Base-by-base conservation (phyloP, 106 monocot species). In the Dioscorea alata region DNA sequence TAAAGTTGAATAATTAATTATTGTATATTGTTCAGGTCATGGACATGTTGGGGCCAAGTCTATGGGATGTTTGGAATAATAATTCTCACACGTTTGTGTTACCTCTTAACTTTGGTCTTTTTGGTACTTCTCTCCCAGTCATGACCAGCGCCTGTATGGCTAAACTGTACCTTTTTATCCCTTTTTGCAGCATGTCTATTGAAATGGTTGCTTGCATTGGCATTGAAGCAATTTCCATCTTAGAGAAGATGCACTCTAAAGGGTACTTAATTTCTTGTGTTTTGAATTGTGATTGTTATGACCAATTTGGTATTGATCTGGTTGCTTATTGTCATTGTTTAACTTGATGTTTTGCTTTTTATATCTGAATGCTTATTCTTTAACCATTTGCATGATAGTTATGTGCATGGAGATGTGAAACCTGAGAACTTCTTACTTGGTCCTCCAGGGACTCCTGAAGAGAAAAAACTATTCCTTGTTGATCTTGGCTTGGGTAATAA, bases 351-450 rank as follows among this genome's bases (percentile, higher is more conserved):
- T 6, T 53, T 67, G 64, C 50, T 34, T 34, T 42, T 42, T 10
- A 42, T 10, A 42, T 42, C 10, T 42, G 42, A 10, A 61, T 2
- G 23, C 61, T 10, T 66, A 52, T 53, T 61, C n/a, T 28, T 13
- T 20, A 24, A 60, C 33, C 8, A 61, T 68, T 2, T 12, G 63
- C 63, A 63, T 70, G 50, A 22, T 69, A 96, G 96, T 57, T 96
- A 86, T 84, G 92, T 96, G 67, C 96, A 96, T 77, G 96, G 96
- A 28, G 96, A 96, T 83, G 92, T 96, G 23, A 96, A 96, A 69
- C 96, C 96, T 50, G 96, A 96, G 64, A 96, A 96, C 69, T 89
- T 96, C 83, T 79, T 96, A 65, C 88, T 96, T 71, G 96, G 92
- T 15, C 85, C 86, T 67, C 78, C 86, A 67, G 86, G 91, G 10